A percentile compares a stretch with the other conserved stretches of the same genome.
phyloP scores from a whole-genome alignment of 1,284 basidiomycete species.

The Cutaneotrichosporon sp. region DNA sequence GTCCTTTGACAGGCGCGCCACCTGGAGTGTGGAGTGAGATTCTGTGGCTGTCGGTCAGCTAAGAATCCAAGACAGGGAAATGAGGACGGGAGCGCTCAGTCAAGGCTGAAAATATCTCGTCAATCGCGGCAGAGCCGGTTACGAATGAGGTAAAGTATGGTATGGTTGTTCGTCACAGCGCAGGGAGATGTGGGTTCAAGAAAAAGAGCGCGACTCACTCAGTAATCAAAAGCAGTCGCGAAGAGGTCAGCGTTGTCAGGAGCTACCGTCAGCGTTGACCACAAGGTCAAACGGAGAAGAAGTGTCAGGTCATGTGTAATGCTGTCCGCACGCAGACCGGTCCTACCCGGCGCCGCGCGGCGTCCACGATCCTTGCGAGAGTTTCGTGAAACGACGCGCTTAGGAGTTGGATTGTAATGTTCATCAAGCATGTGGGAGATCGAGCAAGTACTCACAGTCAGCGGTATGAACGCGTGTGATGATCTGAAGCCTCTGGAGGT shows the following conservation, averaged over 20 bases:
- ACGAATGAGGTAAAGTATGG: conserved; percentile 48
- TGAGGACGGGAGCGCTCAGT: conserved; percentile 33
- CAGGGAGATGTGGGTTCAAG: not conserved
- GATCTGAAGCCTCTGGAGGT: no score
- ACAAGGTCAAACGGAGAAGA: not conserved
- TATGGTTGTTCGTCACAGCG: conserved; percentile 43
- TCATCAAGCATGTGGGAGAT: conserved; percentile 27
- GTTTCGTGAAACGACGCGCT: conserved; percentile 25
- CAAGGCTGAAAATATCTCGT: conserved; percentile 47
- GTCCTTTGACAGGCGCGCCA: not conserved
- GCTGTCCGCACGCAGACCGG: conserved; percentile 38
- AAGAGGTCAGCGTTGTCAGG: not conserved
- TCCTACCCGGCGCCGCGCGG: conserved; percentile 34
- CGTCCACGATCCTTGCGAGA: conserved; percentile 28
- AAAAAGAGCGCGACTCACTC: conserved; percentile 20
- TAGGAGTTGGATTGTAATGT: conserved; percentile 44
- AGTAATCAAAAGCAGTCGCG: not conserved
- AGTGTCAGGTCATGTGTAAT: conserved; percentile 46
- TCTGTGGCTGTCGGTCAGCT: not conserved
- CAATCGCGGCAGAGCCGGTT: conserved; percentile 38
- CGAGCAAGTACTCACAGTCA: conserved; percentile 11
- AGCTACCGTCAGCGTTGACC: conserved; percentile 8
- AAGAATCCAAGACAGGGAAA: not conserved
- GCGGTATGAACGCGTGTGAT: no score
- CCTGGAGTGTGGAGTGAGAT: not conserved